Evolutionary conservation across 1,284 basidiomycete species (phyloP).

Genomic region (Apiotrichum sp.): DNA sequence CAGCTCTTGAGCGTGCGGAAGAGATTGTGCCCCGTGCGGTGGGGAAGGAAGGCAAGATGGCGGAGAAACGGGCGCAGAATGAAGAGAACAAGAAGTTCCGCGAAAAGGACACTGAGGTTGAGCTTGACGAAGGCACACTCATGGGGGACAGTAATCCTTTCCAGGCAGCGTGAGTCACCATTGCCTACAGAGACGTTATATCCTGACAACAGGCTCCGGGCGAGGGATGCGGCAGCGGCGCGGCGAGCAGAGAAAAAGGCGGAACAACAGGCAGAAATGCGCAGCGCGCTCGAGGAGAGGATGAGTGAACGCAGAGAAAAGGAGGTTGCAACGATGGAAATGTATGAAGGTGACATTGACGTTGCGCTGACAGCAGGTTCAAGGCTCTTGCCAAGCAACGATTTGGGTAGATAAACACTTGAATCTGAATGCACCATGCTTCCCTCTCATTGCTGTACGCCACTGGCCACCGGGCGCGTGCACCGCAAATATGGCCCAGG

Average conservation of each 20-base stretch:
- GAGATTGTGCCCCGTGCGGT: constrained; percentile 34
- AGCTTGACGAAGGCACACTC: constrained; percentile 41
- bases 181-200: too few relatives aligned
- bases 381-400: constrained; percentile 37
- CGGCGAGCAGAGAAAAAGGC: constrained; percentile 35
- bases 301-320: constrained; percentile 37
- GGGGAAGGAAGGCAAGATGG: constrained; percentile 43
- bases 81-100: constrained; percentile 38
- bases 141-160: constrained; percentile 41
- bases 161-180: constrained; percentile 38
- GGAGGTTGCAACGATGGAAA: constrained; percentile 44
- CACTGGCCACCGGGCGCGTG: too few relatives aligned
- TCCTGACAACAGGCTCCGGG: constrained; percentile 25
- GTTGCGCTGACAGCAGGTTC: constrained; percentile 26
- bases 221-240: constrained; percentile 32
- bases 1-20: constrained; percentile 30
- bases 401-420: constrained; percentile 21
- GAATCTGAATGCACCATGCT: too few relatives aligned
- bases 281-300: constrained; percentile 37
- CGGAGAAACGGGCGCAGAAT: constrained; percentile 41
- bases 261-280: constrained; percentile 24
- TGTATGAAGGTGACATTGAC: constrained; percentile 23
- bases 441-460: too few relatives aligned
- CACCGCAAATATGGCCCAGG: too few relatives aligned
- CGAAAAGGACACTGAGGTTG: constrained; percentile 41